These are phyloP conservation scores for Noccaea bulbosa DNA, from an alignment of 345 rosid species.

Conservation along the genomic window DNA sequence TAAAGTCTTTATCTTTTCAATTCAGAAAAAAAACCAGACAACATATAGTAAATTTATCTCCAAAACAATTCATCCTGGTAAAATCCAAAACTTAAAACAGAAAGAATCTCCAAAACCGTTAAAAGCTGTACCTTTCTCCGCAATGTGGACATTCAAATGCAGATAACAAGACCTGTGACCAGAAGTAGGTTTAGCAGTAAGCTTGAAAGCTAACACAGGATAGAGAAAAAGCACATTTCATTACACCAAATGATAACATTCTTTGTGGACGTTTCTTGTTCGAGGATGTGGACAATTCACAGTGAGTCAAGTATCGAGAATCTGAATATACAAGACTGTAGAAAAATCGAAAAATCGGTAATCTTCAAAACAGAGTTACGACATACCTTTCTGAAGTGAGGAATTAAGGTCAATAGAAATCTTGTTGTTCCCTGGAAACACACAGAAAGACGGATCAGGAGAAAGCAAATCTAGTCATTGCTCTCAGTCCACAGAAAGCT, in stretches of 20 bases:
- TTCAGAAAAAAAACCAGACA: not conserved
- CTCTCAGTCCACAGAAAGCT: not conserved
- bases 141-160: slow-evolving; percentile 92
- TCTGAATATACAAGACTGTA: not conserved
- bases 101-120: slow-evolving; percentile 1
- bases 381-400: slow-evolving; percentile 81
- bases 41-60: too few relatives aligned
- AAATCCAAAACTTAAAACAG: not conserved
- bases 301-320: not conserved
- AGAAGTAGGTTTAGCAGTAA: slow-evolving; percentile 6
- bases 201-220: not conserved
- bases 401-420: slow-evolving; percentile 78
- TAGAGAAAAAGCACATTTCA: not conserved
- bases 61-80: not conserved
- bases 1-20: not conserved
- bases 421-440: slow-evolving; percentile 71
- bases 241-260: too few relatives aligned
- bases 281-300: not conserved
- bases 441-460: slow-evolving; percentile 4
- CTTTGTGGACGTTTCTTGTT: not conserved
- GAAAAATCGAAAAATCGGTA: not conserved
- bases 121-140: slow-evolving; percentile 67
- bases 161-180: slow-evolving; percentile 71
- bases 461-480: not conserved
- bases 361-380: not conserved